phyloP scores from a whole-genome alignment of 306 rosid genomes.

The Casuarina cunninghamiana region DNA sequence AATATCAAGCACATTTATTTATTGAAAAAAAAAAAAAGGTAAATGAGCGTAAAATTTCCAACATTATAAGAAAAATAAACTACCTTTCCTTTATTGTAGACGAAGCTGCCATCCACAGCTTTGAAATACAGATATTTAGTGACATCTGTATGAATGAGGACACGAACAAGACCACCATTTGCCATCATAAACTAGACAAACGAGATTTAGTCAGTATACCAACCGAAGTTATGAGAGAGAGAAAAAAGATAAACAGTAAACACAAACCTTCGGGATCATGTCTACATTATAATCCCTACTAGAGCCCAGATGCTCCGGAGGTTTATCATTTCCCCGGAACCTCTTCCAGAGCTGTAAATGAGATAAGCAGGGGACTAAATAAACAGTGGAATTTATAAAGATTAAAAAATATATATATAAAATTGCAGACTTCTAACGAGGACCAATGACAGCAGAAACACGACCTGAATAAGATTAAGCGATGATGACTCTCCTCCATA shows the following conservation, averaged over 20 bases:
- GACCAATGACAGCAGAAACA: conserved; percentile 3
- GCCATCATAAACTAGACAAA: conserved; percentile 90
- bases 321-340: conserved; percentile 83
- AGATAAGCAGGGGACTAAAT: background rate
- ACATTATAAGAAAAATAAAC: background rate
- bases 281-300: conserved; percentile 96
- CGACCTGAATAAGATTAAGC: conserved; percentile 85
- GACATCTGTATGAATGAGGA: conserved; percentile 92
- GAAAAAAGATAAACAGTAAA: conserved; percentile 1
- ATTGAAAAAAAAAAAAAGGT: background rate
- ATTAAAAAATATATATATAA: background rate
- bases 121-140: conserved; percentile 92
- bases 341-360: conserved; percentile 84
- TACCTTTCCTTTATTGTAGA: conserved; percentile 83
- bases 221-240: background rate
- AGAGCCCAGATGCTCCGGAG: conserved; percentile 84
- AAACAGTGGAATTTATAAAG: background rate
- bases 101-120: conserved; percentile 81
- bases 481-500: conserved; percentile 96
- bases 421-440: background rate
- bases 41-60: conserved; percentile 6
- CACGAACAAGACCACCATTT: conserved; percentile 90
- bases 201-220: background rate
- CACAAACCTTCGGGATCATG: conserved; percentile 86
- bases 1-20: background rate